Evolutionary conservation across 805 yeast species (phyloP).

Genomic region (Yarrowia porcina): DNA sequence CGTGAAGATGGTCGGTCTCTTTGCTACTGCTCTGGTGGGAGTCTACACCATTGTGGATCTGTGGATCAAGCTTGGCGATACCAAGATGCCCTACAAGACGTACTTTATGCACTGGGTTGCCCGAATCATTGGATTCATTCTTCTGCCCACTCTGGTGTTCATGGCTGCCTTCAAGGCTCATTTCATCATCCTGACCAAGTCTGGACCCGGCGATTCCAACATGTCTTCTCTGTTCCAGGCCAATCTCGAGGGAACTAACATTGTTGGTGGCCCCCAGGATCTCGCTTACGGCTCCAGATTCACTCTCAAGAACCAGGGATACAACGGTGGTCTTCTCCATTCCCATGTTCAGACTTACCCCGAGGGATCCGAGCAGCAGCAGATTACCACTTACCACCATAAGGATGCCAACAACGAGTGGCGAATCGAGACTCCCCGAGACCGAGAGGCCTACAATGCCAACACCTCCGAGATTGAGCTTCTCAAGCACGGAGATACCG

Average conservation of each 20-base stretch:
- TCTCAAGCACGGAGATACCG: constrained; percentile 58
- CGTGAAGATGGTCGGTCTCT: constrained; percentile 95
- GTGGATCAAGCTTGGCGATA: constrained; percentile 78
- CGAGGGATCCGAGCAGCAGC: constrained; percentile 90
- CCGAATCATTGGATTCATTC: constrained; percentile 61
- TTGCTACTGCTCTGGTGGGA: constrained; percentile 84
- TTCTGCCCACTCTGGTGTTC: constrained; percentile 70
- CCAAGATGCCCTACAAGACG: constrained; percentile 36
- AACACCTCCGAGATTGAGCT: constrained; percentile 36
- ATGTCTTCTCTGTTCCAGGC: constrained; percentile 89
- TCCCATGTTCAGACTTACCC: constrained; percentile 87
- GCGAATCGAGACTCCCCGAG: constrained; percentile 44
- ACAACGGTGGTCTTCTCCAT: constrained; percentile 73
- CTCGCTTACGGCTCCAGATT: constrained; percentile 60
- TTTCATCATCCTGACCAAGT: constrained; percentile 65
- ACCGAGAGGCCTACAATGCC: constrained; percentile 33
- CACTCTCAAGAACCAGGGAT: constrained; percentile 66
- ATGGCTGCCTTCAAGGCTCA: constrained; percentile 75
- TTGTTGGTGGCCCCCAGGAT: constrained; percentile 64
- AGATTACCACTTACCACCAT: constrained; percentile 86
- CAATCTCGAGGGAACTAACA: constrained; percentile 64
- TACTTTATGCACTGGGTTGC: constrained; percentile 62
- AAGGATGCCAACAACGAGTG: constrained; percentile 87
- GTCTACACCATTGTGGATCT: constrained; percentile 82
- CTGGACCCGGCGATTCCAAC: constrained; percentile 93